phyloP scores from a whole-genome alignment of 352 stramenopile species.

The Phytophthora brassicae region DNA sequence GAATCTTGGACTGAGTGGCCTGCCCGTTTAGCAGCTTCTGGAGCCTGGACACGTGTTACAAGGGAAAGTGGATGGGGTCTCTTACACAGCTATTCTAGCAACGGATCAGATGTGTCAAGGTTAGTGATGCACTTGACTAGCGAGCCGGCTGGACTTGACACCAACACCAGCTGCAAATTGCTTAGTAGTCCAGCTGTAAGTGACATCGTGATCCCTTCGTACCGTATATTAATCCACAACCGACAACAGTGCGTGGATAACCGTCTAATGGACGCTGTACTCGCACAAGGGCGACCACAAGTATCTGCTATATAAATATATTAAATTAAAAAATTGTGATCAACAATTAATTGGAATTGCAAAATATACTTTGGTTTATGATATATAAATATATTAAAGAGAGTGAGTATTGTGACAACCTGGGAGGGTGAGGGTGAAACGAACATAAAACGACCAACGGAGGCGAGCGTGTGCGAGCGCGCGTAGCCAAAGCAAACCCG shows the following conservation, averaged over 20 bases:
- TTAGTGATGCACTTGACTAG: conserved; percentile 19
- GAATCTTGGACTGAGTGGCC: conserved; percentile 29
- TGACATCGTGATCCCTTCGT: conserved; percentile 25
- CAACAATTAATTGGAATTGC: too few species aligned
- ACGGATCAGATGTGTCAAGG: conserved; percentile 13
- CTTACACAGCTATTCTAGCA: conserved; percentile 12
- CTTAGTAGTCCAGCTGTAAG: conserved; percentile 22
- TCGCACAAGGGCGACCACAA: neutral
- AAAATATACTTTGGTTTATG: too few species aligned
- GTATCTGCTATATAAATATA: conserved; percentile 17
- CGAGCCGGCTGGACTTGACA: conserved; percentile 18
- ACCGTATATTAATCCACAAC: conserved; percentile 20
- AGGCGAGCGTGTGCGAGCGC: too few species aligned
- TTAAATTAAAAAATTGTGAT: too few species aligned
- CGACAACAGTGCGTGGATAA: conserved; percentile 28
- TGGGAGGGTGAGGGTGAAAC: too few species aligned
- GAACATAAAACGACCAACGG: too few species aligned
- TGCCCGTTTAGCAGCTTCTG: conserved; percentile 19
- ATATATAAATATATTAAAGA: too few species aligned
- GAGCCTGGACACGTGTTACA: conserved; percentile 19
- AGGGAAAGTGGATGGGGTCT: conserved; percentile 23
- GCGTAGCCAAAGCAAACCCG: too few species aligned
- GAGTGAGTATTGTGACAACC: too few species aligned
- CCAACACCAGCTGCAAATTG: conserved; percentile 12
- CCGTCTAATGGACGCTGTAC: conserved; percentile 20